Conservation (phyloP, 176 grass and related monocot species). For the Triticum turgidum region DNA sequence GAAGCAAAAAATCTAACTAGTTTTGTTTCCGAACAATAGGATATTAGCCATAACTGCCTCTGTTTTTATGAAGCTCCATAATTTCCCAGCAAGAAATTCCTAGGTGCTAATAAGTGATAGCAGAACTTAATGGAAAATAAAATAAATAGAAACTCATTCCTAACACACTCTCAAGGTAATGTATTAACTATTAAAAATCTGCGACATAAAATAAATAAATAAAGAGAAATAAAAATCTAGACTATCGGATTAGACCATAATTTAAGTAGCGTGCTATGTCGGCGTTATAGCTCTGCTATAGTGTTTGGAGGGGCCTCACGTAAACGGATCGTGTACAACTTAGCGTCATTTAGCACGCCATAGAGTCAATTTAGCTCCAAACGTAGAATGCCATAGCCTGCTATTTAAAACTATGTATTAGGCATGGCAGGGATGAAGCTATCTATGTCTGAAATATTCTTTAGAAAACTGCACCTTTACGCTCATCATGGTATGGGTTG, state of each 20-base stretch:
- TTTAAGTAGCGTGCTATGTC: no score
- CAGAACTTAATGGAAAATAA: not conserved
- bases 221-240: not conserved
- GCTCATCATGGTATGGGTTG: not conserved
- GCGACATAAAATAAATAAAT: not conserved
- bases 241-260: not conserved
- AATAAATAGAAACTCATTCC: not conserved
- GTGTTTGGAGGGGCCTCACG: no score
- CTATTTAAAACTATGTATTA: not conserved
- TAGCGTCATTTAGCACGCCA: no score
- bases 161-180: not conserved
- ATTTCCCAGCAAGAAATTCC: not conserved
- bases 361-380: no score
- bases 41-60: not conserved
- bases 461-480: not conserved
- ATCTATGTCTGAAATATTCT: not conserved
- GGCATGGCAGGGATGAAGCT: not conserved
- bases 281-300: no score
- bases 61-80: conserved; percentile 6
- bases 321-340: no score
- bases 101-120: not conserved
- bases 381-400: no score
- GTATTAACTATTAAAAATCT: not conserved
- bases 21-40: not conserved
- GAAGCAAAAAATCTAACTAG: conserved; percentile 11